Evolutionary conservation across 148 eudicot genomes (phyloP), one percentile per base, ranked within the genome.

Genomic region (Amaranthus cruentus): DNA sequence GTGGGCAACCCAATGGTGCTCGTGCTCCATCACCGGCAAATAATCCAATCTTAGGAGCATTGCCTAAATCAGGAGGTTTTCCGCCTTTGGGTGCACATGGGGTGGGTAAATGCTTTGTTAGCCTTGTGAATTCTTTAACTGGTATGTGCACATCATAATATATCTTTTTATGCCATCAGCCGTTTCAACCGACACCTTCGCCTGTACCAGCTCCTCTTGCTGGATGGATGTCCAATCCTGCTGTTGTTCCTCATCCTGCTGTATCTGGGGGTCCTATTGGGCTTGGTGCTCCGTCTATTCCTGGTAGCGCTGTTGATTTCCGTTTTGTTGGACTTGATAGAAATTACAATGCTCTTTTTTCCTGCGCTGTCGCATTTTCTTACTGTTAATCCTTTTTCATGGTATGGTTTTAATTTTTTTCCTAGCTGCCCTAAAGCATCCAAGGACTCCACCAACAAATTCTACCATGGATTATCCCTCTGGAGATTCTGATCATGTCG

Each of bases 171-270:
- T 51, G 49, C 59, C 44, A 83, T 66, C 76, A 95, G 98, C 96
- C 96, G 10, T 94, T 95, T 74, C 97, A 90, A 84, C 87, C 92
- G 66, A 71, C 87, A 62, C 87, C 87, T 42, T 84, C 88, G 2
- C 70, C 91, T 53, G 87, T 88, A 61, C 87, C 91, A 48, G 80
- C 93, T 47, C 88, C 86, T 3, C 90, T 95, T 75, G 98, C 93
- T 78, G 96, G 97, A 72, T 95, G 98, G 98, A 95, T 95, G 98
- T 82, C 97, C 57, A 95, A 84, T 83, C 87, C 97, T 75, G 78
- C 93, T 14, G 62, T 86, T 44, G 87, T 82, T 42, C 55, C 80
- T 54, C 98, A 91, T 80, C 90, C 91, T 62, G 86, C 96, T 13
- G 89, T 84, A 76, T 88, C 98, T 68, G 89, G 87, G 80, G 91